phyloP scores from a whole-genome alignment of 2,329 filamentous ascomycete species.

The Diplodia seriata region DNA sequence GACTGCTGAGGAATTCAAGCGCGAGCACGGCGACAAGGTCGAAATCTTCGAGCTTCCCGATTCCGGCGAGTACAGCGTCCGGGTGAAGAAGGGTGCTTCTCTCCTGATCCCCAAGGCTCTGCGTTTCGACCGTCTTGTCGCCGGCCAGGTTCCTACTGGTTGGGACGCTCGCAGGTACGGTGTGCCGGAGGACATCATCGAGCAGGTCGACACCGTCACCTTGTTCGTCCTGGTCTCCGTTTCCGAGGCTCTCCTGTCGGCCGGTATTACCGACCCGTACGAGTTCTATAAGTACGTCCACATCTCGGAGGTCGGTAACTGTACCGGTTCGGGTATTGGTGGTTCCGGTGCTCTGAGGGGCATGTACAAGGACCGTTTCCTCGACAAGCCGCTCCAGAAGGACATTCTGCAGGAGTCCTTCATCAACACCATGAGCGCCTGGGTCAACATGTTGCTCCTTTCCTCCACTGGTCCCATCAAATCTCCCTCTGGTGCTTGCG shows the following conservation, averaged over 20 bases:
- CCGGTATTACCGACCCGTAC: constrained; percentile 97
- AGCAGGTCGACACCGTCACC: constrained; percentile 95
- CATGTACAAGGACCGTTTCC: constrained; percentile 98
- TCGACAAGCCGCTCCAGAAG: constrained; percentile 97
- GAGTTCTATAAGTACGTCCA: constrained; percentile 99
- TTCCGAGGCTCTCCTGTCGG: constrained; percentile 85
- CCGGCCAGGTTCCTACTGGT: constrained; percentile 93
- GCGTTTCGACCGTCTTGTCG: constrained; percentile 94
- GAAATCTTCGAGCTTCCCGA: constrained; percentile 96
- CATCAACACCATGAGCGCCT: constrained; percentile 99
- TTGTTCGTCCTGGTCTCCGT: constrained; percentile 94
- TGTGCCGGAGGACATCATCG: constrained; percentile 96
- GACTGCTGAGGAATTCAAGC: constrained; percentile 95
- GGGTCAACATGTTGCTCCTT: constrained; percentile 98
- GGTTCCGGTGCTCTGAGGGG: constrained; percentile 89
- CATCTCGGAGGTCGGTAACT: constrained; percentile 97
- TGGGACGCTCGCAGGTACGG: constrained; percentile 98
- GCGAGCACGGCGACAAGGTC: constrained; percentile 95
- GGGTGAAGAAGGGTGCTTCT: constrained; percentile 92
- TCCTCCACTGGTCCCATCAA: constrained; percentile 98
- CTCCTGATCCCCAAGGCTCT: constrained; percentile 97
- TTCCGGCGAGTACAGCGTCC: constrained; percentile 91
- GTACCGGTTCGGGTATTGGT: constrained; percentile 97
- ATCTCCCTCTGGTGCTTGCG: constrained; percentile 96
- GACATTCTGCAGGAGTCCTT: constrained; percentile 99